Base-by-base conservation (phyloP, 1,284 basidiomycete genomes). In the Cystobasidium slooffiae region DNA sequence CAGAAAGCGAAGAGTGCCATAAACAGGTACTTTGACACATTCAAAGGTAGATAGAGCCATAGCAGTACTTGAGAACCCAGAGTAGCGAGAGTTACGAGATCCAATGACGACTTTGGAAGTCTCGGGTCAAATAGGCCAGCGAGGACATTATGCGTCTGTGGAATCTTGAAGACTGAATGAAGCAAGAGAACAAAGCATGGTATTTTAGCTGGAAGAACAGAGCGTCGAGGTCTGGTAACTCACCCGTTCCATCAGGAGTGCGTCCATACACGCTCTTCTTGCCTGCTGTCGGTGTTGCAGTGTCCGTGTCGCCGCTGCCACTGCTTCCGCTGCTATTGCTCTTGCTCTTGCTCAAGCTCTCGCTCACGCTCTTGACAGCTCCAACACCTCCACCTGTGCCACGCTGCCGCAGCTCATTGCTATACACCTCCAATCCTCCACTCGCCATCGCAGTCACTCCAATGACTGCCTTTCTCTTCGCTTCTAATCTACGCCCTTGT, bases 111-210 rank as follows among this genome's bases (percentile, higher is more conserved):
- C 82, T 97, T 97, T 3, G 90, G 90, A 79, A 92, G 89, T 5
- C 88, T 86, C 2, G 95, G 97, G 81, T 94, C 88, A 81, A 97
- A 92, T 31, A 99, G 86, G 7, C 91, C 91, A 4, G 94, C 94
- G 74, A 99, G 83, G 74, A 98, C 94, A 82, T 97, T 94, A 81
- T 97, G 93, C 0, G 97, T 99, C 53, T 93, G 91, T 9, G 96
- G 96, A 47, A 98, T 94, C 68, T 88, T 88, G 82, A 99, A 99
- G 12, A 97, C 94, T 94, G 81, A 22, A 53, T 43, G 52, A 44
- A 16, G 44, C 7, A 47, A 24, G 41, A 43, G 16, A 46, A 46
- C 8, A 7, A 43, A 18, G 18, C 3, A 31, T 1, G 1, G 2
- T 20, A 18, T 16, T 14, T n/a, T 41, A 16, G 20, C 14, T 18